Percentiles rank a stretch among this genome's conserved stretches.
Conservation (phyloP, 768 basidiomycete species). For the Asterophora parasitica region DNA sequence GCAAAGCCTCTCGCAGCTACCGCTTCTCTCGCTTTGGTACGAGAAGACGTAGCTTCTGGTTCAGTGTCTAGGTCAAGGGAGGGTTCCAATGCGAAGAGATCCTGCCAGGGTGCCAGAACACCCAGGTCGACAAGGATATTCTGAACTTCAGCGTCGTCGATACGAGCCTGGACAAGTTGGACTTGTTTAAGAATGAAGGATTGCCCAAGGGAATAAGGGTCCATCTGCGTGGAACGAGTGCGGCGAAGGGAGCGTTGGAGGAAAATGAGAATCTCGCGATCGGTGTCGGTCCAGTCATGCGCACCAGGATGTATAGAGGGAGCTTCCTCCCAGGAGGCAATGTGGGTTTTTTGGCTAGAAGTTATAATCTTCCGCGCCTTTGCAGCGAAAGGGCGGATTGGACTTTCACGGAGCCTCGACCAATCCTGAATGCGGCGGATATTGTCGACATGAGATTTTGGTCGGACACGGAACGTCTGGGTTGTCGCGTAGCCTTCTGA, state of each 20-base stretch:
- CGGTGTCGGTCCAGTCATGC: conserved; percentile 45
- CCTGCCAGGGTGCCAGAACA: conserved; percentile 77
- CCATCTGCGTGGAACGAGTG: conserved; percentile 44
- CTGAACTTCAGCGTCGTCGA: conserved; percentile 34
- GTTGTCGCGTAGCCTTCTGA: conserved; percentile 39
- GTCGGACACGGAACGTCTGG: conserved; percentile 61
- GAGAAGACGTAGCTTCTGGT: conserved; percentile 24
- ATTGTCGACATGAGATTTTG: conserved; percentile 48
- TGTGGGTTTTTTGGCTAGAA: conserved; percentile 24
- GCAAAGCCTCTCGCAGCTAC: conserved; percentile 25
- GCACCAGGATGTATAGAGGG: conserved; percentile 25
- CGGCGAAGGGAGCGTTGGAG: conserved; percentile 50
- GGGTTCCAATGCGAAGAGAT: conserved; percentile 41
- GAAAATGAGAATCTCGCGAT: conserved; percentile 55
- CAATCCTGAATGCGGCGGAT: conserved; percentile 45
- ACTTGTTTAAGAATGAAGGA: conserved; percentile 57
- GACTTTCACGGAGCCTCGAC: conserved; percentile 35
- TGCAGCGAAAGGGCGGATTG: conserved; percentile 42
- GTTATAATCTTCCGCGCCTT: conserved; percentile 45
- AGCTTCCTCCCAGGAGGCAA: conserved; percentile 26
- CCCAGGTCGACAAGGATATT: conserved; percentile 66
- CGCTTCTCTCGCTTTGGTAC: conserved; percentile 21
- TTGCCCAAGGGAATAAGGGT: conserved; percentile 54
- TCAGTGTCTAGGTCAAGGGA: conserved; percentile 31
- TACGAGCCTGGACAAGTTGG: conserved; percentile 27